phyloP scores from a whole-genome alignment of 345 rosid species.

The Anastatica hierochuntica region DNA sequence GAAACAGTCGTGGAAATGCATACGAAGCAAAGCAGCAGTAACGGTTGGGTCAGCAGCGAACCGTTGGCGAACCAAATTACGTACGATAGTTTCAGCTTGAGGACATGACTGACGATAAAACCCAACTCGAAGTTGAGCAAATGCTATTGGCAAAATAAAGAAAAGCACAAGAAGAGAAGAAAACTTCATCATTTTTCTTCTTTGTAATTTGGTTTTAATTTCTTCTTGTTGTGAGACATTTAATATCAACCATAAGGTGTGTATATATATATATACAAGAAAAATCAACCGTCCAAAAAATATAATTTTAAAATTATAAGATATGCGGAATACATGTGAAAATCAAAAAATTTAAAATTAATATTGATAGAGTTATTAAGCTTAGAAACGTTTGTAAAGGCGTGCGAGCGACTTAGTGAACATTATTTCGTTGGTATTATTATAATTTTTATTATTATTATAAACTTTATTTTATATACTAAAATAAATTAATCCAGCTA shows the following conservation, averaged over 20 bases:
- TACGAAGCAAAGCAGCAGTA: constrained; percentile 58
- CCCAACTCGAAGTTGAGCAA: constrained; percentile 41
- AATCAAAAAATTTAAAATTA: constrained; percentile 7
- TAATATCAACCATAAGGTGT: neutral
- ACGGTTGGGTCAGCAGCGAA: constrained; percentile 35
- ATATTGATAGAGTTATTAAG: neutral
- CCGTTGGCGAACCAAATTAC: constrained; percentile 27
- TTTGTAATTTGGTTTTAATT: no score
- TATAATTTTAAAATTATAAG: no score
- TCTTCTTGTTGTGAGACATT: constrained; percentile 1
- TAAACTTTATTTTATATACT: neutral
- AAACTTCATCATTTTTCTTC: constrained; percentile 15
- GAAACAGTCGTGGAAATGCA: constrained; percentile 75
- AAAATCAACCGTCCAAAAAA: no score
- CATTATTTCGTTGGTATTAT: constrained; percentile 16
- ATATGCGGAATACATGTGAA: constrained; percentile 2
- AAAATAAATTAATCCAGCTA: constrained; percentile 3
- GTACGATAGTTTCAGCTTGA: constrained; percentile 46
- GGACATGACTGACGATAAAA: constrained; percentile 57
- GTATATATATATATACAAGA: no score
- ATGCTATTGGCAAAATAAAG: constrained; percentile 26
- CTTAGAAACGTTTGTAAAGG: constrained; percentile 9
- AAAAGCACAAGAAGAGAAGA: constrained; percentile 19
- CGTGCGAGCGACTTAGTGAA: constrained; percentile 24
- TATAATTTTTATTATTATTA: neutral